A percentile compares a stretch with the other conserved stretches of the same genome.
These are phyloP conservation scores for Phytomonas francai DNA, from an alignment of 208 protist species.

Conservation along the genomic window DNA sequence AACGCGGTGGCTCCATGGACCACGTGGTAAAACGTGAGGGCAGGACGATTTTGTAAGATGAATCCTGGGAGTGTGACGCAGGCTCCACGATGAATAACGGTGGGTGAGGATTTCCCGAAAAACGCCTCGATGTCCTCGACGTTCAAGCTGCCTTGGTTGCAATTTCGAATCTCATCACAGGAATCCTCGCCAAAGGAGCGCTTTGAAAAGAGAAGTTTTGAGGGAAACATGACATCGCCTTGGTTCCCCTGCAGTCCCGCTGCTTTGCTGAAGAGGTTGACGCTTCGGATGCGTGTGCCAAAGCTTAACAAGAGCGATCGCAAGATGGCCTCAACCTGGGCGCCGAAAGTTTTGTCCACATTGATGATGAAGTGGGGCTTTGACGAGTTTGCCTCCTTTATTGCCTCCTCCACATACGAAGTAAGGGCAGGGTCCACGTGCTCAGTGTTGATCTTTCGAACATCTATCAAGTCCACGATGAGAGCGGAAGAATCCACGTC, in stretches of 20 bases:
- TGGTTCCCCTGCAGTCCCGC: constrained; percentile 57
- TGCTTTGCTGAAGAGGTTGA: constrained; percentile 70
- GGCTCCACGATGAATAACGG: constrained; percentile 29
- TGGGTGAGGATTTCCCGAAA: constrained; percentile 27
- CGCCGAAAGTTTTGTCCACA: constrained; percentile 81
- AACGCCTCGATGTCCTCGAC: constrained; percentile 34
- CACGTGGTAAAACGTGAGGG: constrained; percentile 75
- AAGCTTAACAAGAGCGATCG: constrained; percentile 64
- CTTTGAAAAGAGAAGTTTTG: constrained; percentile 78
- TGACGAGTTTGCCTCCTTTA: constrained; percentile 9
- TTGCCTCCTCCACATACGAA: constrained; percentile 5
- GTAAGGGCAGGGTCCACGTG: constrained; percentile 42
- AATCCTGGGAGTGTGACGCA: constrained; percentile 72
- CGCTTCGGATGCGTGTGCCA: constrained; percentile 59
- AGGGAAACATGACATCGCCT: constrained; percentile 72
- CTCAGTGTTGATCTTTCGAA: constrained; percentile 30
- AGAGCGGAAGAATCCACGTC: constrained; percentile 53
- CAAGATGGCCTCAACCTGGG: constrained; percentile 67
- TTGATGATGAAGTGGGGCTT: constrained; percentile 71
- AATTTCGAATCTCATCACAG: constrained; percentile 65
- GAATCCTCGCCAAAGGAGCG: constrained; percentile 75
- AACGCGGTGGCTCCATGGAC: constrained; percentile 65
- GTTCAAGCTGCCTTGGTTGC: constrained; percentile 37
- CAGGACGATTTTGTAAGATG: constrained; percentile 58
- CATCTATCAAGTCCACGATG: constrained; percentile 69